Percentiles rank a stretch among this genome's conserved stretches.
Conservation (phyloP, 2,329 filamentous ascomycete species). For the Ceratocystis diversiconidia region DNA sequence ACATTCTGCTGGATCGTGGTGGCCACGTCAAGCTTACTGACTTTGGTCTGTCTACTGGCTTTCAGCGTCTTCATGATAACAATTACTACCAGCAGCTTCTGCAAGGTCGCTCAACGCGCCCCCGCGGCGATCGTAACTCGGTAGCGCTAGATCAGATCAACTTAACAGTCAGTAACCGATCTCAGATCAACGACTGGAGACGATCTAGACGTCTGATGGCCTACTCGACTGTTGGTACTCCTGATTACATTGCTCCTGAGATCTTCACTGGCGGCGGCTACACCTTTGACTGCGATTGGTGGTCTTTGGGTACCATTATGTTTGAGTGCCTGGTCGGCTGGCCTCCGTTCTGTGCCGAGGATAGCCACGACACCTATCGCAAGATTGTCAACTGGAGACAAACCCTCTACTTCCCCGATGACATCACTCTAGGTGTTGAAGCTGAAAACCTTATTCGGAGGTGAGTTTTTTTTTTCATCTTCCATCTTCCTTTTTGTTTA, state of each 20-base stretch:
- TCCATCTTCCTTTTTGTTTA: neutral
- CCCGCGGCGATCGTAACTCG: slow-evolving; percentile 63
- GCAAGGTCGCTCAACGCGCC: slow-evolving; percentile 36
- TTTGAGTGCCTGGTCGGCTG: slow-evolving; percentile 73
- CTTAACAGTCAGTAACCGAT: slow-evolving; percentile 90
- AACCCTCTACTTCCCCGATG: slow-evolving; percentile 90
- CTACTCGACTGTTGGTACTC: slow-evolving; percentile 95
- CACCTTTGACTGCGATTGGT: slow-evolving; percentile 69
- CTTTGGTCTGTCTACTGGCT: slow-evolving; percentile 67
- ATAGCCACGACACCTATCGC: slow-evolving; percentile 92
- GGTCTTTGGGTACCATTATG: slow-evolving; percentile 73
- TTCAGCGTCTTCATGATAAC: slow-evolving; percentile 64
- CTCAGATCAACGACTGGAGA: slow-evolving; percentile 77
- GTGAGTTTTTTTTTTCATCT: slow-evolving; percentile 37
- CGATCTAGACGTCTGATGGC: slow-evolving; percentile 65
- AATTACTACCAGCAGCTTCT: slow-evolving; percentile 66
- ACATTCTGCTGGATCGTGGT: slow-evolving; percentile 61
- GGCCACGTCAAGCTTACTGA: slow-evolving; percentile 72
- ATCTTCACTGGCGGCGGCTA: slow-evolving; percentile 59
- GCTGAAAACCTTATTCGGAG: slow-evolving; percentile 86
- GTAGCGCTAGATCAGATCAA: slow-evolving; percentile 97
- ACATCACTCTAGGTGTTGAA: slow-evolving; percentile 74
- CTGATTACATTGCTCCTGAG: slow-evolving; percentile 75
- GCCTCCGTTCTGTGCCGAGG: slow-evolving; percentile 84
- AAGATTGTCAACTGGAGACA: slow-evolving; percentile 99